Evolutionary conservation across 2,329 filamentous ascomycete genomes (phyloP), one percentile per base, ranked within the genome.

Genomic region (Fusarium nisikadoi): DNA sequence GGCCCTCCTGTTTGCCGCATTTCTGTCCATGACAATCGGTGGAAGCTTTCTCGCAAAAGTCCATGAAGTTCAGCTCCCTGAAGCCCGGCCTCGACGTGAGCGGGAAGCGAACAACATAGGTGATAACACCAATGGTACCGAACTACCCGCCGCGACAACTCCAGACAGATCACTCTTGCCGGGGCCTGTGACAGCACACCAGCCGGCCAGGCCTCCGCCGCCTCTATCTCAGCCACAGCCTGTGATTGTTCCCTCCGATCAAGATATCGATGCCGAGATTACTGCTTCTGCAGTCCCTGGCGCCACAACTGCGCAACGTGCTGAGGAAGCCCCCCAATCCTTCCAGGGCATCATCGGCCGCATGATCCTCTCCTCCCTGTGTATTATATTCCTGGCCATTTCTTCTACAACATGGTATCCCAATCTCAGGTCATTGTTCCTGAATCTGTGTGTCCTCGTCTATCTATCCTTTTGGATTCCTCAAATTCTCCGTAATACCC

Each of bases 381-480:
- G 86, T 53, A 79, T 91, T 58, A 83, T 89, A 59, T 89, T 92
- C 75, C 78, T 92, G 29, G 86, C 86, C 49, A 83, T 91, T 38
- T 88, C 88, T 17, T 90, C 90, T 11, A 84, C 85, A 23, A 88
- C 89, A 4, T 92, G 90, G 89, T 87, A 89, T 56, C 84, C 87
- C 3, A 79, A 81, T 12, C 78, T 88, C 45, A 88, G 90, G 39
- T 83, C 86, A 29, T 78, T 84, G 55, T 91, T 91, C 79, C 84
- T 89, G 75, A 89, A 95, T 78, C 71, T 86, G 6, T 83, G 97
- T 27, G 87, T 89, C 5, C 90, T 95, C 75, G 73, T 88, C 58
- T 98, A 98, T 79, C 88, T 98, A 47, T 97, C 95, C 25, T 91
- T 98, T 79, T 98, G 95, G 95, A 79, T 91, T 2, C 95, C 96